These are phyloP conservation scores for Fraxinus cuspidata DNA, from an alignment of 257 asterid genomes.

Conservation along the genomic window DNA sequence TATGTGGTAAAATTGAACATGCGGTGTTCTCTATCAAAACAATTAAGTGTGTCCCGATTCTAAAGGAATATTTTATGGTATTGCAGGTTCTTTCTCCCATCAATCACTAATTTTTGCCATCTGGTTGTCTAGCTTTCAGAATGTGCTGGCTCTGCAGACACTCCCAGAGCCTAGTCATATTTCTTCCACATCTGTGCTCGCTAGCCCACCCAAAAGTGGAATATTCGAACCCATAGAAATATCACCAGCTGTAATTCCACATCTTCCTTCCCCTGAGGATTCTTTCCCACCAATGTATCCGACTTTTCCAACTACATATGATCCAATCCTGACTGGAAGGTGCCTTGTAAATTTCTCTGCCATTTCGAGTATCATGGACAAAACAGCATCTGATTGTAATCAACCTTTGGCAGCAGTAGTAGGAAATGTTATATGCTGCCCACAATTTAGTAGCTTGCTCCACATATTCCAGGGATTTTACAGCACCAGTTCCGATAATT, in stretches of 20 bases:
- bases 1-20: neutral
- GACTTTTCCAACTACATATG: slow-evolving; percentile 75
- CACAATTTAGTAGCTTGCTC: slow-evolving; percentile 87
- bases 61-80: slow-evolving; percentile 17
- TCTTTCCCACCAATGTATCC: slow-evolving; percentile 95
- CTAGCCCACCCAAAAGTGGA: slow-evolving; percentile 72
- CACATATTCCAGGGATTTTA: slow-evolving; percentile 91
- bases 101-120: slow-evolving; percentile 56
- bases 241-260: slow-evolving; percentile 86
- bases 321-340: slow-evolving; percentile 88
- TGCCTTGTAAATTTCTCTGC: slow-evolving; percentile 90
- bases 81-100: slow-evolving; percentile 70
- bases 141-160: slow-evolving; percentile 48
- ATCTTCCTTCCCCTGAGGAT: slow-evolving; percentile 60
- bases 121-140: slow-evolving; percentile 67
- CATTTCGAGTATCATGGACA: slow-evolving; percentile 69
- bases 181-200: slow-evolving; percentile 51
- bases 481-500: slow-evolving; percentile 58
- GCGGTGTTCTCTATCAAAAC: neutral
- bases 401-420: slow-evolving; percentile 78
- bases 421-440: slow-evolving; percentile 95
- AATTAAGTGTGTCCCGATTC: neutral
- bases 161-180: slow-evolving; percentile 37
- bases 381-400: slow-evolving; percentile 90
- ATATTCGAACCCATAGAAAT: slow-evolving; percentile 86